Conservation (phyloP, 2,329 filamentous ascomycete species). For the Coleophoma crateriformis region DNA sequence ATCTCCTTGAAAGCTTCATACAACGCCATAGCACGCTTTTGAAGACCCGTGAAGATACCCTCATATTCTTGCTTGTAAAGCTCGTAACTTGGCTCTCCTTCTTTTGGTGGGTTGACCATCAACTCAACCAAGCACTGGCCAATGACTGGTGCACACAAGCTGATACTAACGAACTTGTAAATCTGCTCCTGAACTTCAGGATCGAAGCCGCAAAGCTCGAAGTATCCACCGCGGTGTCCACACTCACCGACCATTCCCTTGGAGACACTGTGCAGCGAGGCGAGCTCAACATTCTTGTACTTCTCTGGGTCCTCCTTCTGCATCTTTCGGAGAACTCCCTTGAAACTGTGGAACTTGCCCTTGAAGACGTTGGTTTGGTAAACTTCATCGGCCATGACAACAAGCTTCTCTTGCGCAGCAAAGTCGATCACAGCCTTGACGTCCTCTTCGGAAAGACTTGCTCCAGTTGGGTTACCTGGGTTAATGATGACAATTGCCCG, state of each 20-base stretch:
- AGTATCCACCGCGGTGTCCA: conserved; percentile 95
- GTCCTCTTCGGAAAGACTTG: conserved; percentile 72
- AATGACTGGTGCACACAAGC: conserved; percentile 89
- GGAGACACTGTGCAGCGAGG: conserved; percentile 85
- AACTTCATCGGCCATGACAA: conserved; percentile 92
- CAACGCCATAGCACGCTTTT: conserved; percentile 74
- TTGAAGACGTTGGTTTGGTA: conserved; percentile 99
- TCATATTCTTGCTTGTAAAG: conserved; percentile 84
- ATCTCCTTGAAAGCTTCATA: conserved; percentile 89
- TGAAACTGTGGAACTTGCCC: conserved; percentile 94
- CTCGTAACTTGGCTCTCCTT: conserved; percentile 77
- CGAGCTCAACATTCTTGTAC: conserved; percentile 84
- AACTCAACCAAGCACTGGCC: conserved; percentile 95
- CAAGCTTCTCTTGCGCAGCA: conserved; percentile 77
- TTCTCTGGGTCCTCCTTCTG: conserved; percentile 69
- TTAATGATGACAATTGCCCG: conserved; percentile 96
- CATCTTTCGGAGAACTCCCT: conserved; percentile 75
- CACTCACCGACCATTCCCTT: conserved; percentile 99
- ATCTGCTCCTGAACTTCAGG: conserved; percentile 82
- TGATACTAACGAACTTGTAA: conserved; percentile 98
- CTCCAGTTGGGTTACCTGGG: conserved; percentile 94
- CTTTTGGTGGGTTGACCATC: conserved; percentile 91
- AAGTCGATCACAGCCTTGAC: conserved; percentile 83
- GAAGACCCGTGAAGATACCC: conserved; percentile 72
- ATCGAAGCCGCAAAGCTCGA: conserved; percentile 90